Evolutionary conservation across 179 eudicot species (phyloP), one percentile per base, ranked within the genome.

Genomic region (Nepenthes alata): DNA sequence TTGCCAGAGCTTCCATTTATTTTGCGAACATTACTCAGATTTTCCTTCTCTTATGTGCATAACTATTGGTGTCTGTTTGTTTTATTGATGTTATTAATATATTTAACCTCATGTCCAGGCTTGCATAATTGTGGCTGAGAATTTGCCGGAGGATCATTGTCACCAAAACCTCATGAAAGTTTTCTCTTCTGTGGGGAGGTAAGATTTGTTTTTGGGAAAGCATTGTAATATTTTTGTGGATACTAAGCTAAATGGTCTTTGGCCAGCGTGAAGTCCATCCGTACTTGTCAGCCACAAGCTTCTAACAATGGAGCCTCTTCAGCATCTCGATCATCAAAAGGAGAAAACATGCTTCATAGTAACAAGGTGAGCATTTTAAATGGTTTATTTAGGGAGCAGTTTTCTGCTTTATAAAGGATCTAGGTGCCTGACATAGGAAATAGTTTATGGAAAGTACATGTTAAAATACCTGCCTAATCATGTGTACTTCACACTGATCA

Each of bases 111-210:
- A 59, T 67, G 58, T 66, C 55, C 70, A 78, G 82, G 67, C 76
- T 64, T 79, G 82, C 62, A 78, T 78, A 39, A 63, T 75, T 12
- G 74, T 78, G 53, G 79, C 82, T 39, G 82, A 78, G 67, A 78
- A 78, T 66, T 70, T 78, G 58, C 82, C 82, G 5, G 82, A 78
- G 41, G 82, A 78, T 72, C 79, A 75, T 67, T 78, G 79, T 65
- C 76, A 78, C 70, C 82, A 78, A 69, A 78, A 78, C 53, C 82
- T 78, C 37, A 78, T 75, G 82, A 78, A 72, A 65, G 59, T 78
- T 69, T 78, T 78, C 75, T 78, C 82, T 2, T 58, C 69, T 47
- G 74, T 78, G 48, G 82, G 82, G 15, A 78, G 82, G 82, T 78
- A 78, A 41, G 35, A n/a, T 45, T 55, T 14, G 36, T 36, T 35